A percentile compares a stretch with the other conserved stretches of the same genome.
Evolutionary conservation across 2,329 filamentous ascomycete species (phyloP).

Genomic region (Penicillium thymicola): DNA sequence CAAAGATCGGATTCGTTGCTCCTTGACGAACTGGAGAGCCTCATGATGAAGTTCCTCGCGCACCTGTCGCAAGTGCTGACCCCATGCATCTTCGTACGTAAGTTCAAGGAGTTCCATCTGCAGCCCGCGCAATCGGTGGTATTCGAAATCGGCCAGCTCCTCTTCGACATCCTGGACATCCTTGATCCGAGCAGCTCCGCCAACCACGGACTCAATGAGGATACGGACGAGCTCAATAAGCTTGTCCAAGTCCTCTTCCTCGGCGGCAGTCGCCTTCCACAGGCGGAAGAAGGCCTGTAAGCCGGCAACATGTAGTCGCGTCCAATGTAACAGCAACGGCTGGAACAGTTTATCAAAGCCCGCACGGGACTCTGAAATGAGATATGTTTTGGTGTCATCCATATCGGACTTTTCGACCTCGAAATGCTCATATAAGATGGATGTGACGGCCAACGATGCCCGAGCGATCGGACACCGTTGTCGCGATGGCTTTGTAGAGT

Average conservation of each 20-base stretch:
- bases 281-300: conserved; percentile 84
- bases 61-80: conserved; percentile 82
- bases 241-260: conserved; percentile 85
- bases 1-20: conserved; percentile 88
- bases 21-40: conserved; percentile 92
- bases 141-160: conserved; percentile 80
- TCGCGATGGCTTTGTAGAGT: conserved; percentile 67
- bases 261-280: conserved; percentile 87
- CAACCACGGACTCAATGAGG: conserved; percentile 83
- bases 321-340: conserved; percentile 89
- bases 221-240: conserved; percentile 88
- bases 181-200: conserved; percentile 74
- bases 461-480: conserved; percentile 83
- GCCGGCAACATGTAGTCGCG: conserved; percentile 78
- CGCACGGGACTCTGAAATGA: conserved; percentile 68
- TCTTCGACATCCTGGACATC: conserved; percentile 86
- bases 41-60: conserved; percentile 87
- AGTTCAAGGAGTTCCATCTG: conserved; percentile 92
- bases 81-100: conserved; percentile 93
- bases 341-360: conserved; percentile 84
- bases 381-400: conserved; percentile 73
- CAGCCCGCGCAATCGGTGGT: conserved; percentile 70
- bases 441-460: conserved; percentile 80
- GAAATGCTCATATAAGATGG: conserved; percentile 91
- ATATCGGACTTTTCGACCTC: conserved; percentile 81